Evolutionary conservation across 495 filamentous ascomycete genomes (phyloP), one percentile per base, ranked within the genome.

Genomic region (Physcia stellaris): DNA sequence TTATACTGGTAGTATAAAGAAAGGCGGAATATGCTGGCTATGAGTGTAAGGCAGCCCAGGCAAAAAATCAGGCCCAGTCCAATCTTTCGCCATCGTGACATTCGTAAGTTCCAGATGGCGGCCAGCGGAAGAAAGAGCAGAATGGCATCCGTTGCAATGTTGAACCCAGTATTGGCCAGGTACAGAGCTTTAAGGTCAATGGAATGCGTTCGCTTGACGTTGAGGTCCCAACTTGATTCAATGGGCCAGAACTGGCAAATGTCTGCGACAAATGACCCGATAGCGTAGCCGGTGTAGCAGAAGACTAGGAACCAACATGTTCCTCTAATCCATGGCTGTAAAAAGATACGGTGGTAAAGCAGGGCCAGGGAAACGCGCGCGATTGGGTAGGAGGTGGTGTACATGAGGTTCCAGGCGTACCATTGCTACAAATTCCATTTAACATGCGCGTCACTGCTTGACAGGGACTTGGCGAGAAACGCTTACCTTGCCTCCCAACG

Each of bases 251-350:
- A 44, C 13, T 15, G 37, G 16, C 24, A 36, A 33, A 29, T 13
- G 12, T 19, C 15, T 13, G 22, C 42, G 35, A 40, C 37, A 32
- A 17, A 11, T 20, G 9, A 26, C 76, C 79, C 1, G 54, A 64
- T 32, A 76, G 79, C 3, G 76, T 81, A 48, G 62, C 61, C n/a
- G 58, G 67, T 11, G 54, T 79, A 5, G 70, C 71, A 2, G 53
- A 71, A 27, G 40, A 68, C 24, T 6, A 43, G 19, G 34, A 43
- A 39, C 32, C 13, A 35, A 20, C 32, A 38, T 13, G 31, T 32
- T 12, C 12, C 5, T 37, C 23, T 12, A 27, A 43, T 18, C 40
- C 33, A 43, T 20, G 10, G 23, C 24, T 43, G 35, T 2, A 38
- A 23, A 18, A 43, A 43, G 33, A 43, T 38, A 9, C 40, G 33